phyloP scores from a whole-genome alignment of 1,284 basidiomycete species.

The Cryptococcus wingfieldii region DNA sequence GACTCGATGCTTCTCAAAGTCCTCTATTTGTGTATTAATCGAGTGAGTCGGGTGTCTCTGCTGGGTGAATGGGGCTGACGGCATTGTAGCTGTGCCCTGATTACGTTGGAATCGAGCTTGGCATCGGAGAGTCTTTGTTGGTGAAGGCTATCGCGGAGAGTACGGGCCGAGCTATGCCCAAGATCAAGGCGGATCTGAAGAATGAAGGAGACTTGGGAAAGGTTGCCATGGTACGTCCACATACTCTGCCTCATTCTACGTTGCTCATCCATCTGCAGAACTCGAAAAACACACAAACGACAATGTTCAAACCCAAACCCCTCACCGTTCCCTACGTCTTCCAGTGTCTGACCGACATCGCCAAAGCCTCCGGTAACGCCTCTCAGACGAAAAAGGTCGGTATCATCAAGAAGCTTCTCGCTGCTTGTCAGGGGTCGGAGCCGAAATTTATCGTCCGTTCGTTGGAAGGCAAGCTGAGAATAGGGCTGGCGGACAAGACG shows the following conservation, averaged over 20 bases:
- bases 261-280: constrained; percentile 54
- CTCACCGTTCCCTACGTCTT: constrained; percentile 87
- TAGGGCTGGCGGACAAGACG: constrained; percentile 93
- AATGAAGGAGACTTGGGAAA: constrained; percentile 91
- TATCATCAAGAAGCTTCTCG: constrained; percentile 90
- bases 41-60: constrained; percentile 55
- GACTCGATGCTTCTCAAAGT: constrained; percentile 73
- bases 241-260: not conserved
- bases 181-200: constrained; percentile 89
- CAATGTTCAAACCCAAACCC: constrained; percentile 89
- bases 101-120: constrained; percentile 91
- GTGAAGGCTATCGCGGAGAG: constrained; percentile 95
- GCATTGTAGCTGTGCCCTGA: constrained; percentile 78
- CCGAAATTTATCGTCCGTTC: constrained; percentile 96
- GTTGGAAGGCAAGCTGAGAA: constrained; percentile 93
- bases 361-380: constrained; percentile 73
- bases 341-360: constrained; percentile 77
- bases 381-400: constrained; percentile 93
- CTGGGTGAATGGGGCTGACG: not conserved
- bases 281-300: constrained; percentile 90
- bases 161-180: constrained; percentile 75
- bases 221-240: constrained; percentile 73
- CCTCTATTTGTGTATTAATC: constrained; percentile 95
- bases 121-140: constrained; percentile 90
- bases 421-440: constrained; percentile 75